Evolutionary conservation across 129 eudicot genomes (phyloP).

Genomic region (Pseudognaphalium luteoalbum): DNA sequence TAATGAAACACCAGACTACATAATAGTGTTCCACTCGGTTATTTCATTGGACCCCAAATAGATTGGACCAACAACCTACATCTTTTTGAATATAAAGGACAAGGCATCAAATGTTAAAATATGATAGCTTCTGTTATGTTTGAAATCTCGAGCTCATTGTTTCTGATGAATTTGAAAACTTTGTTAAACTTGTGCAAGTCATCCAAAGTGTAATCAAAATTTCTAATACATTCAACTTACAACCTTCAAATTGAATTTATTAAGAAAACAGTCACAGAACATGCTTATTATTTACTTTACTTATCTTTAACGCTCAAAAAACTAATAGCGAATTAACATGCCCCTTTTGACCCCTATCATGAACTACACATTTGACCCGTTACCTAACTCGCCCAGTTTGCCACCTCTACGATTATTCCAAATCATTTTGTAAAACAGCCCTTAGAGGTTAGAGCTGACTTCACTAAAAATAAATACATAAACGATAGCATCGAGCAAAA

Average conservation of each 20-base stretch:
- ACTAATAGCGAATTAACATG: neutral
- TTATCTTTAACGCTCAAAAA: neutral
- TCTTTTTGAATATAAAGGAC: neutral
- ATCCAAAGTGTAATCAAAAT: neutral
- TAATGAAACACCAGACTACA: too few species aligned
- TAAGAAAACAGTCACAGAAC: neutral
- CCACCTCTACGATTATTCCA: neutral
- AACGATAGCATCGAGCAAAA: neutral
- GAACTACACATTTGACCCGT: neutral
- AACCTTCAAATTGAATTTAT: neutral
- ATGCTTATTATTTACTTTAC: too few species aligned
- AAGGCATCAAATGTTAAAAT: neutral
- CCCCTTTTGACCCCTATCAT: neutral
- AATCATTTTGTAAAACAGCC: too few species aligned
- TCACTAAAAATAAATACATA: neutral
- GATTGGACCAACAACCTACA: neutral
- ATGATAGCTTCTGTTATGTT: neutral
- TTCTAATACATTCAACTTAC: neutral
- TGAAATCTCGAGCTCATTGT: neutral
- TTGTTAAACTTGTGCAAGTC: neutral
- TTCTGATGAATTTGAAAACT: slow-evolving; percentile 1
- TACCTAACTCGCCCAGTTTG: neutral
- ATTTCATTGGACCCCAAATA: neutral
- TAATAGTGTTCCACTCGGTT: neutral
- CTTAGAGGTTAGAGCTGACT: too few species aligned